Evolutionary conservation across 31 red algal genomes (phyloP).

Genomic region (Endocladia muricata): DNA sequence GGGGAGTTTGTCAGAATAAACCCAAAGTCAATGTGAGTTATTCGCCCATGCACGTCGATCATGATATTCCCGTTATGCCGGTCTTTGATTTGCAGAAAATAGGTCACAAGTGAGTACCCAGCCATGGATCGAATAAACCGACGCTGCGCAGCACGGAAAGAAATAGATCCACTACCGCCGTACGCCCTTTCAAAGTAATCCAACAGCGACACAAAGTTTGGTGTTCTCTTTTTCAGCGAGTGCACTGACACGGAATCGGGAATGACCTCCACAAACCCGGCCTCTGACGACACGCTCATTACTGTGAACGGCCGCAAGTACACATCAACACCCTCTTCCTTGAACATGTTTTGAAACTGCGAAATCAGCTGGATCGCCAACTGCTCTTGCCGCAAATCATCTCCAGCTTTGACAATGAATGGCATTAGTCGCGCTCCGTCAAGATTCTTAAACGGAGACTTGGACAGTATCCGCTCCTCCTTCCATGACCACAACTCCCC

Average conservation of each 20-base stretch:
- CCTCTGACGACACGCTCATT: slow-evolving; percentile 92
- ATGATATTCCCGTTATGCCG: slow-evolving; percentile 99
- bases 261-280: slow-evolving; percentile 95
- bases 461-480: slow-evolving; percentile 73
- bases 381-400: slow-evolving; percentile 98
- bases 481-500: slow-evolving; percentile 92
- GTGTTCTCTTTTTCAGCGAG: slow-evolving; percentile 92
- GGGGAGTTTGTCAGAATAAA: slow-evolving; percentile 98
- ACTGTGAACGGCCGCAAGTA: slow-evolving; percentile 90
- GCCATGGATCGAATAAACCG: slow-evolving; percentile 96
- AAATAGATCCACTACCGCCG: slow-evolving; percentile 53
- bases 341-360: slow-evolving; percentile 89
- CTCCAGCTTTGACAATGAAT: slow-evolving; percentile 98
- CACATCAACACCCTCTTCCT: slow-evolving; percentile 77
- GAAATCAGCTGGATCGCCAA: slow-evolving; percentile 94
- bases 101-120: slow-evolving; percentile 94
- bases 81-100: slow-evolving; percentile 99
- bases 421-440: slow-evolving; percentile 73
- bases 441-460: slow-evolving; percentile 84
- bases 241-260: slow-evolving; percentile 94
- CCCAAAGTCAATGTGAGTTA: slow-evolving; percentile 99
- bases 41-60: slow-evolving; percentile 87
- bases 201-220: slow-evolving; percentile 83
- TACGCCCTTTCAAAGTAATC: slow-evolving; percentile 95
- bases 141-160: slow-evolving; percentile 79